Evolutionary conservation across 768 basidiomycete species (phyloP).

Genomic region (Macrolepiota fuliginosa): DNA sequence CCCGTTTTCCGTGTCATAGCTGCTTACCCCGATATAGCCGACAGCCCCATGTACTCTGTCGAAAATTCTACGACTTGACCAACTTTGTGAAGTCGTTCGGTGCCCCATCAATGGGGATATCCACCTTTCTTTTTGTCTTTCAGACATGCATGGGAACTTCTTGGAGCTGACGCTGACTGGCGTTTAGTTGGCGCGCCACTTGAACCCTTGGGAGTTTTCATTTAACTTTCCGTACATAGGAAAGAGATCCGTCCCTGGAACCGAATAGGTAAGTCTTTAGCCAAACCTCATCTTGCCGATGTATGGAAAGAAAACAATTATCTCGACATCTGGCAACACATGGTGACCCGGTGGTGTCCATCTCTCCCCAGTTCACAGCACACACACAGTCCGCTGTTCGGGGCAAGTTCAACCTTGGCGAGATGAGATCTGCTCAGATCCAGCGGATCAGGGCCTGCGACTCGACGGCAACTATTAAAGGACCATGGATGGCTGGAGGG

Average conservation of each 20-base stretch:
- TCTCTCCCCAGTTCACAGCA: neutral
- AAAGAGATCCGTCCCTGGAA: neutral
- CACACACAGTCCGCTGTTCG: neutral
- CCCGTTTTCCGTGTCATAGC: too few relatives aligned
- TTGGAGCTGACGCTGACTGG: neutral
- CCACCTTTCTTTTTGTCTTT: neutral
- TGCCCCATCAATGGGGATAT: too few relatives aligned
- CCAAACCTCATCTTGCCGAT: neutral
- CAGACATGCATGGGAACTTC: neutral
- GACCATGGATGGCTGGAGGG: neutral
- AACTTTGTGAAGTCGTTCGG: too few relatives aligned
- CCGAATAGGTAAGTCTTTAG: conserved; percentile 1
- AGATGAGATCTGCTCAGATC: conserved; percentile 1
- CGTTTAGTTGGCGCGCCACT: too few relatives aligned
- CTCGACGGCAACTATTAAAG: neutral
- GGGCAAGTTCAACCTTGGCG: neutral
- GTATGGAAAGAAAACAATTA: neutral
- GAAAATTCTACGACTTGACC: neutral
- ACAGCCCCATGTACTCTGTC: neutral
- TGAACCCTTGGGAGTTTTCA: neutral
- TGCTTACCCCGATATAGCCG: neutral
- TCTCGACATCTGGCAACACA: neutral
- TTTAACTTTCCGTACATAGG: neutral
- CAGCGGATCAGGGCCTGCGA: conserved; percentile 1
- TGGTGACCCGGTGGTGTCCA: neutral